phyloP scores from a whole-genome alignment of 1,284 basidiomycete genomes.

The Ganoderma sinense region DNA sequence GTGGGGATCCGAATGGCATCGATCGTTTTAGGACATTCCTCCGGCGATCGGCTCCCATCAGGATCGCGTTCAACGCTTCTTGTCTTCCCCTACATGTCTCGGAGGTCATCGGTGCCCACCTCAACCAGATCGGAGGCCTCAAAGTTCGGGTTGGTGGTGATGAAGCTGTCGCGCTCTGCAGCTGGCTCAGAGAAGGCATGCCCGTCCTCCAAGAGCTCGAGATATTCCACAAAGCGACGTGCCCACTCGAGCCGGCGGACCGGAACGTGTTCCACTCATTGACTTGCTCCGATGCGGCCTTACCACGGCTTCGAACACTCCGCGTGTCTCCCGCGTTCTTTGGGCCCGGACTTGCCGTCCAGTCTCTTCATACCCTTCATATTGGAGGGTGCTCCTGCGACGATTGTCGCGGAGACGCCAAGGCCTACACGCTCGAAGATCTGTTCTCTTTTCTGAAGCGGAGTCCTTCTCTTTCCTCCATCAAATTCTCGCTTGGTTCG shows the following conservation, averaged over 20 bases:
- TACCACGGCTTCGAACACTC: not conserved
- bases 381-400: not conserved
- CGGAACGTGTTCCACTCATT: not conserved
- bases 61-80: not conserved
- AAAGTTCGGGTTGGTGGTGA: not conserved
- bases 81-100: slow-evolving; percentile 1
- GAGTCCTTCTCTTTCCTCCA: not conserved
- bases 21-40: slow-evolving; percentile 1
- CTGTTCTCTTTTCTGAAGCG: not conserved
- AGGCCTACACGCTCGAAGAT: not conserved
- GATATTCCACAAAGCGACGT: slow-evolving; percentile 5
- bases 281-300: not conserved
- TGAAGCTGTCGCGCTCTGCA: not conserved
- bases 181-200: not conserved
- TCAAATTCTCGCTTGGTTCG: slow-evolving; percentile 1
- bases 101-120: not conserved
- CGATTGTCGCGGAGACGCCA: not conserved
- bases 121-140: slow-evolving; percentile 6
- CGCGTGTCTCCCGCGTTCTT: slow-evolving; percentile 5
- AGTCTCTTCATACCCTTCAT: slow-evolving; percentile 1
- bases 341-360: not conserved
- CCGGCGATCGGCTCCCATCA: slow-evolving; percentile 6
- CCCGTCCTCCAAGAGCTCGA: slow-evolving; percentile 5
- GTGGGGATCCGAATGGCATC: not conserved
- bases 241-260: slow-evolving; percentile 1